These are phyloP conservation scores for Xylaria sp. DNA, from an alignment of 2,329 filamentous ascomycete species.

Conservation along the genomic window DNA sequence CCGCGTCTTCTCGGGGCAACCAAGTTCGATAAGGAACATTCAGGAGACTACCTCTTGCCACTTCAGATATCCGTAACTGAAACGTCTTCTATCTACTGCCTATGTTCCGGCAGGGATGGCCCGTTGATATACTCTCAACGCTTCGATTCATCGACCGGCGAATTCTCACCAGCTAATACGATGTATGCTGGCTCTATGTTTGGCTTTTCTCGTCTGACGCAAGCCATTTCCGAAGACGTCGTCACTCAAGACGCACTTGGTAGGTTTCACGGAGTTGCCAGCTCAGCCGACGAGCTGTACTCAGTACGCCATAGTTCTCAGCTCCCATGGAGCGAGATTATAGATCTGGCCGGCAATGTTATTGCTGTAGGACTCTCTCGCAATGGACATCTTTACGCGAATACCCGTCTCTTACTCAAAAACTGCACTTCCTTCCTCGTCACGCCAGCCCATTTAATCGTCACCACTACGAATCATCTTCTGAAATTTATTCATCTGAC, in stretches of 20 bases:
- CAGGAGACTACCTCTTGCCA: conserved; percentile 42
- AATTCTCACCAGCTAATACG: conserved; percentile 33
- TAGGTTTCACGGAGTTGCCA: conserved; percentile 55
- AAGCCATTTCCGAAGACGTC: conserved; percentile 47
- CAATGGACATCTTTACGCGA: conserved; percentile 81
- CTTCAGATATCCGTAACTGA: conserved; percentile 48
- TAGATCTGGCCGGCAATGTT: conserved; percentile 54
- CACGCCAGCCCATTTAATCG: conserved; percentile 84
- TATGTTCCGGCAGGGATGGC: conserved; percentile 42
- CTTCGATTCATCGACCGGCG: conserved; percentile 33
- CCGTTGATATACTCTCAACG: conserved; percentile 42
- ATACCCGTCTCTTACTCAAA: conserved; percentile 76
- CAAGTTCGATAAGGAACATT: conserved; percentile 51
- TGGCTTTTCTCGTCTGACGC: conserved; percentile 47
- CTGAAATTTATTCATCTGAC: conserved; percentile 93
- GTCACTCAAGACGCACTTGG: conserved; percentile 60
- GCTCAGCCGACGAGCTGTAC: conserved; percentile 50
- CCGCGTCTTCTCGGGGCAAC: conserved; percentile 55
- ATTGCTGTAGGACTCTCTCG: conserved; percentile 73
- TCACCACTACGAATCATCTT: conserved; percentile 91
- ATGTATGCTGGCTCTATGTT: conserved; percentile 47
- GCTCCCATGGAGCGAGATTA: conserved; percentile 64
- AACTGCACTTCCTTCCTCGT: conserved; percentile 93
- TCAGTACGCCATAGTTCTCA: conserved; percentile 56
- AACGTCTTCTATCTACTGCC: conserved; percentile 44